Evolutionary conservation across 306 rosid species (phyloP), one percentile per base, ranked within the genome.

Genomic region (Malus sylvestris): DNA sequence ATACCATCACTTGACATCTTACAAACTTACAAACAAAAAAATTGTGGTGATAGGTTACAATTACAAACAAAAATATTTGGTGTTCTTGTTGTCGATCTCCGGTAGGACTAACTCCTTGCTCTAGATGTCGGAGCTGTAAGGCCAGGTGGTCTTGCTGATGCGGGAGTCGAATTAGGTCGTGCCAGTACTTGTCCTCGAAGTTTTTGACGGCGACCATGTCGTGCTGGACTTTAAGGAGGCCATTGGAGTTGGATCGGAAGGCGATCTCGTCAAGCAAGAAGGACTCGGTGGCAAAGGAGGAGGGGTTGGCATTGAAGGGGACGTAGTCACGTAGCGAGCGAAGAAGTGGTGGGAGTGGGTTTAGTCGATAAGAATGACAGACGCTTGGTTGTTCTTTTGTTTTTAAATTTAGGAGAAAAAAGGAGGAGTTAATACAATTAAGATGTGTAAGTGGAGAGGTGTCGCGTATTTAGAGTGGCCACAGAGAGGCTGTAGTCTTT

Each of bases 61-160:
- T 51, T 51, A 51, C 55, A 51, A 51, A 16, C 55, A 51, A 51
- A 51, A 51, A 15, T 51, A 51, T 51, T 15, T 51, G 20, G 20
- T 51, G 16, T 0, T 35, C 40, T 35, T 35, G 61, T 75, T 22
- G 62, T 87, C 89, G 53, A 92, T 88, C 89, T 90, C 93, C 0
- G 97, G 97, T 3, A 88, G 52, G 12, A 92, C 96, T 93, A 91
- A 92, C 49, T 92, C 97, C 79, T 93, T 93, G 78, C 88, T 84
- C 97, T 96, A 90, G n/a, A 93, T 96, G 4, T 96, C 94, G 4
- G 97, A 93, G 6, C 93, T 91, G 30, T 90, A 93, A 4, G 97
- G 97, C 97, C 96, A 93, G 4, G 89, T 90, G 40, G 96, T 89
- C 77, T 89, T 91, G 2, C 93, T 93, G 6, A 90, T 83, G 23